A percentile compares a stretch with the other conserved stretches of the same genome.
Conservation (phyloP, 75 land plant species). For the Pinus tabuliformis region DNA sequence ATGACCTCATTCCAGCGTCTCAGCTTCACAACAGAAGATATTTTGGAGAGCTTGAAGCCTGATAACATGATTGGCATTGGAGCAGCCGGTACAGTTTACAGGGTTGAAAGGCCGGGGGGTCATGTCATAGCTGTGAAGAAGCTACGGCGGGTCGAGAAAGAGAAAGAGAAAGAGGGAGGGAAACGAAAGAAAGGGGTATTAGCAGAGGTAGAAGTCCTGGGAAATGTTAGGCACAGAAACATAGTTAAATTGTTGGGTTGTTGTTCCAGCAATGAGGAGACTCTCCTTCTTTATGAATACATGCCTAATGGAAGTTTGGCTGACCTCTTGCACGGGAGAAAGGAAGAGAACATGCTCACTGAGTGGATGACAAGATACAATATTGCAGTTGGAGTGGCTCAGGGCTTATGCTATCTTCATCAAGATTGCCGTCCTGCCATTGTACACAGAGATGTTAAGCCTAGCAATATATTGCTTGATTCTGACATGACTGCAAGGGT, state of each 20-base stretch:
- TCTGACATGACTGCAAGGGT: conserved; percentile 52
- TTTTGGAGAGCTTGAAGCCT: conserved; percentile 30
- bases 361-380: conserved; percentile 65
- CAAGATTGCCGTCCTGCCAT: conserved; percentile 56
- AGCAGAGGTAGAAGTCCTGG: conserved; percentile 54
- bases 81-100: conserved; percentile 47
- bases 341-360: conserved; percentile 24
- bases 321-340: conserved; percentile 45
- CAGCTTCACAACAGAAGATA: conserved; percentile 30
- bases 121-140: conserved; percentile 49
- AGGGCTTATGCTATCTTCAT: conserved; percentile 62
- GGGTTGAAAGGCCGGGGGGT: conserved; percentile 36
- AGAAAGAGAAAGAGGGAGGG: not conserved
- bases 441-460: conserved; percentile 66
- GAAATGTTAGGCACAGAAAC: conserved; percentile 57
- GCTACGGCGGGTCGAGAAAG: conserved; percentile 34
- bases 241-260: conserved; percentile 60
- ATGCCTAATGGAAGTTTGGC: conserved; percentile 77
- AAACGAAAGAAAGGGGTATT: conserved; percentile 22
- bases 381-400: conserved; percentile 59
- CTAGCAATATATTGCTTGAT: conserved; percentile 65
- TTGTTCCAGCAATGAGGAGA: conserved; percentile 36
- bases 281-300: conserved; percentile 65
- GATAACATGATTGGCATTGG: conserved; percentile 48
- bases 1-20: conserved; percentile 39